Percentiles rank a stretch among this genome's conserved stretches.
Conservation (phyloP, 495 filamentous ascomycete genomes). For the Xeromyces bisporus region DNA sequence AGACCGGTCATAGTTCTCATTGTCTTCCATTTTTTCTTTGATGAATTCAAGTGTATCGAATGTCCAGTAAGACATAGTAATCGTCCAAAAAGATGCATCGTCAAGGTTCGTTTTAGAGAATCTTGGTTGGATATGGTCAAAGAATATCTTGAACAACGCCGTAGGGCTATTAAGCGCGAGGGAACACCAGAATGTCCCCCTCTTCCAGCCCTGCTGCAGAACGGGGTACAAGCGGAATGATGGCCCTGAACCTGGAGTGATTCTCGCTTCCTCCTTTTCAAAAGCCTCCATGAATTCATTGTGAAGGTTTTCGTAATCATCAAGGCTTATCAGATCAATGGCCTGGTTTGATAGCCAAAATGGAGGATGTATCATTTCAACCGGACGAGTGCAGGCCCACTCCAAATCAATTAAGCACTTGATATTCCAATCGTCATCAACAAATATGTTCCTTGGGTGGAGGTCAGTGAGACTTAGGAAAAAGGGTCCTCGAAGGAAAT, state of each 20-base stretch:
- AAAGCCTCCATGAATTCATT: constrained; percentile 7
- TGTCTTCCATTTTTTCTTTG: constrained; percentile 3
- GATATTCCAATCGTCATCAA: constrained; percentile 14
- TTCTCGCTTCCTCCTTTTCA: constrained; percentile 5
- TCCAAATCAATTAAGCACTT: constrained; percentile 18
- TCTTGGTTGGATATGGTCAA: constrained; percentile 2
- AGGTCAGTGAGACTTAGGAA: constrained; percentile 14
- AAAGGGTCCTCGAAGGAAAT: constrained; percentile 11
- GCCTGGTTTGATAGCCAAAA: constrained; percentile 16
- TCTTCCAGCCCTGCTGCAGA: constrained; percentile 2
- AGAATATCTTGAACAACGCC: constrained; percentile 1
- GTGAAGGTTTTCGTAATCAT: constrained; percentile 5
- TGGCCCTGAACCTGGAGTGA: not conserved
- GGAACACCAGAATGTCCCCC: constrained; percentile 3
- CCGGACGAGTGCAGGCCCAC: constrained; percentile 20
- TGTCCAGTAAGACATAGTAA: constrained; percentile 7
- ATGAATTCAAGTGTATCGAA: constrained; percentile 1
- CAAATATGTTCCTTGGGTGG: constrained; percentile 17
- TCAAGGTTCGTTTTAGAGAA: constrained; percentile 1
- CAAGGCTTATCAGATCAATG: constrained; percentile 9
- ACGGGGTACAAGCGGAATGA: not conserved
- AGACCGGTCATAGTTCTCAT: constrained; percentile 4
- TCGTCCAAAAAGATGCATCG: constrained; percentile 1
- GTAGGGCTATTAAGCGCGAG: constrained; percentile 3
- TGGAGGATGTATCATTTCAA: constrained; percentile 17